Conservation (phyloP, 1,139 yeast genomes). For the Diutina sp. region DNA sequence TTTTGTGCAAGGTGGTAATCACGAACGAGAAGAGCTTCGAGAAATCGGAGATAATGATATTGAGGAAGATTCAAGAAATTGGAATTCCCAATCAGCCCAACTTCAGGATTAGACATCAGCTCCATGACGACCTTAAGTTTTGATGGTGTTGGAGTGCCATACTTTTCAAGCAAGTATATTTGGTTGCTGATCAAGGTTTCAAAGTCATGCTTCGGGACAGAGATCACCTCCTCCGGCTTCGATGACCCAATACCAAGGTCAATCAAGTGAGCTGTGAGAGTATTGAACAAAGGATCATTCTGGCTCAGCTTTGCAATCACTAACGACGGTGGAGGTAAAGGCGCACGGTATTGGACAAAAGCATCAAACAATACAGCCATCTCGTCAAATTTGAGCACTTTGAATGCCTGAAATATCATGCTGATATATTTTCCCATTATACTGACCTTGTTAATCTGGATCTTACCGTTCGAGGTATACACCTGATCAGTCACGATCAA, state of each 20-base stretch:
- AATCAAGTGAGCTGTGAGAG: neutral
- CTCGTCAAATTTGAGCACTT: constrained; percentile 48
- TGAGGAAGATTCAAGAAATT: neutral
- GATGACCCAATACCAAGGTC: neutral
- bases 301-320: constrained; percentile 2
- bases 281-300: neutral
- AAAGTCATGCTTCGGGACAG: constrained; percentile 38
- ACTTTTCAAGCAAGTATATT: constrained; percentile 39
- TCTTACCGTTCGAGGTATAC: constrained; percentile 3
- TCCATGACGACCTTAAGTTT: constrained; percentile 29
- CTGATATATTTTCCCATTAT: constrained; percentile 23
- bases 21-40: constrained; percentile 46
- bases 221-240: constrained; percentile 8
- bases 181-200: constrained; percentile 42
- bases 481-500: constrained; percentile 5
- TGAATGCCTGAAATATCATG: constrained; percentile 33
- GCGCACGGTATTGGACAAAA: constrained; percentile 37
- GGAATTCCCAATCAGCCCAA: neutral
- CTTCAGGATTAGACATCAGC: constrained; percentile 14
- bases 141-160: constrained; percentile 40
- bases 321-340: constrained; percentile 8
- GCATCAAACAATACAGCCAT: constrained; percentile 38
- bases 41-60: constrained; percentile 44
- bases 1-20: constrained; percentile 68
- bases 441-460: constrained; percentile 4